Evolutionary conservation across 2,329 filamentous ascomycete genomes (phyloP).

Genomic region (Teratosphaeria viscida): DNA sequence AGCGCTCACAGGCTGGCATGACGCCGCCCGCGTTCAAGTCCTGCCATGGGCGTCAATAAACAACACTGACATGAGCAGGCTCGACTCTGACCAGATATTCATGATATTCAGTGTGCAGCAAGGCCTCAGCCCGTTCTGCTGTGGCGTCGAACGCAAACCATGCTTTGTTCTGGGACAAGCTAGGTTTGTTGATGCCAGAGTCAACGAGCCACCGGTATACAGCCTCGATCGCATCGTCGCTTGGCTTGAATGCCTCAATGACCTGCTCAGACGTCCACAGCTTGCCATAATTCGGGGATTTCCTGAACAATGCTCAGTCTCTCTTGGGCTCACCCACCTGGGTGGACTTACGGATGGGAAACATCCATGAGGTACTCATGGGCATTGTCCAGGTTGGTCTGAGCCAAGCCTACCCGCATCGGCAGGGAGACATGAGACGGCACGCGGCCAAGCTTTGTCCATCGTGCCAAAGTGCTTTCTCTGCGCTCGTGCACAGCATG

Average conservation of each 20-base stretch:
- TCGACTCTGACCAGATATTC: constrained; percentile 45
- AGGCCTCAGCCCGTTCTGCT: constrained; percentile 27
- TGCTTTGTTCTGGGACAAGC: constrained; percentile 23
- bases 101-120: constrained; percentile 43
- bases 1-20: constrained; percentile 18
- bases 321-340: neutral
- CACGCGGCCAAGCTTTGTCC: constrained; percentile 26
- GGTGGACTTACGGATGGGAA: constrained; percentile 4
- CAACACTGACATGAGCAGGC: neutral
- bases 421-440: constrained; percentile 12
- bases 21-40: constrained; percentile 22
- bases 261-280: constrained; percentile 17
- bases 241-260: constrained; percentile 18
- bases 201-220: constrained; percentile 6
- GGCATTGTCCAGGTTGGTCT: constrained; percentile 7
- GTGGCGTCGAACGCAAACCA: constrained; percentile 36
- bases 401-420: constrained; percentile 14
- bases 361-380: constrained; percentile 9
- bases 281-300: constrained; percentile 9
- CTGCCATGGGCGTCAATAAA: constrained; percentile 1
- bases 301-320: neutral
- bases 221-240: constrained; percentile 13
- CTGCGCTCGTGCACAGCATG: constrained; percentile 24
- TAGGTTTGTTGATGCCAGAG: constrained; percentile 24
- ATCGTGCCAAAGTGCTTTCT: constrained; percentile 13